Evolutionary conservation across 257 asterid genomes (phyloP).

Genomic region (Jacaranda copaia): DNA sequence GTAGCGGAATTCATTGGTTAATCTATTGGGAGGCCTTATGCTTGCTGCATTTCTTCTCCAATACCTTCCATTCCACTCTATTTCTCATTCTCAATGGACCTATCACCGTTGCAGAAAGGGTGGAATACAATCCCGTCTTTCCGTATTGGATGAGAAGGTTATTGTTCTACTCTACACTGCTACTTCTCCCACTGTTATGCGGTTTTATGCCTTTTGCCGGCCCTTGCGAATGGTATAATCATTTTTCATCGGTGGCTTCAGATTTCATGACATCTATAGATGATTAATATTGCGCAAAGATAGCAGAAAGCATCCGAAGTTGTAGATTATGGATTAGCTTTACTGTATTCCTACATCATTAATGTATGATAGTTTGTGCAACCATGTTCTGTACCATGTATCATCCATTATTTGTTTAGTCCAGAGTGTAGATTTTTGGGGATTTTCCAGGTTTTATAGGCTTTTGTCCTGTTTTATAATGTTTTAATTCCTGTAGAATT

Average conservation of each 20-base stretch:
- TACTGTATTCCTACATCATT: constrained; percentile 4
- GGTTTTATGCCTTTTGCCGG: constrained; percentile 91
- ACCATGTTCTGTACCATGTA: constrained; percentile 1
- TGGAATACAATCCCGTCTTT: constrained; percentile 15
- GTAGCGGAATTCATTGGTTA: constrained; percentile 77
- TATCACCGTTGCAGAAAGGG: constrained; percentile 50
- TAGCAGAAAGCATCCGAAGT: not conserved
- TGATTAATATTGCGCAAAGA: constrained; percentile 37
- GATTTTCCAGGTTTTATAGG: not conserved
- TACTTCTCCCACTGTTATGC: constrained; percentile 73
- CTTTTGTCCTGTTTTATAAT: not conserved
- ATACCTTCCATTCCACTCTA: constrained; percentile 55
- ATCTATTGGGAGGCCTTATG: constrained; percentile 73
- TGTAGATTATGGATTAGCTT: constrained; percentile 5
- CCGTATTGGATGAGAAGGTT: constrained; percentile 71
- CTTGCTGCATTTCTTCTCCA: constrained; percentile 69
- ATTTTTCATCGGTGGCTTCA: constrained; percentile 49
- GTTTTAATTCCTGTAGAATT: not conserved
- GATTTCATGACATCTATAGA: constrained; percentile 33
- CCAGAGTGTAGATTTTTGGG: constrained; percentile 16
- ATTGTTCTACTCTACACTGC: constrained; percentile 46
- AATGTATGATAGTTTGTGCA: constrained; percentile 17
- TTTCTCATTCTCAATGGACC: constrained; percentile 70
- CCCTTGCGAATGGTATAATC: constrained; percentile 73
- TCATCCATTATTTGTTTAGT: not conserved